These are phyloP conservation scores for Russula virescens DNA, from an alignment of 768 basidiomycete genomes.

Conservation along the genomic window DNA sequence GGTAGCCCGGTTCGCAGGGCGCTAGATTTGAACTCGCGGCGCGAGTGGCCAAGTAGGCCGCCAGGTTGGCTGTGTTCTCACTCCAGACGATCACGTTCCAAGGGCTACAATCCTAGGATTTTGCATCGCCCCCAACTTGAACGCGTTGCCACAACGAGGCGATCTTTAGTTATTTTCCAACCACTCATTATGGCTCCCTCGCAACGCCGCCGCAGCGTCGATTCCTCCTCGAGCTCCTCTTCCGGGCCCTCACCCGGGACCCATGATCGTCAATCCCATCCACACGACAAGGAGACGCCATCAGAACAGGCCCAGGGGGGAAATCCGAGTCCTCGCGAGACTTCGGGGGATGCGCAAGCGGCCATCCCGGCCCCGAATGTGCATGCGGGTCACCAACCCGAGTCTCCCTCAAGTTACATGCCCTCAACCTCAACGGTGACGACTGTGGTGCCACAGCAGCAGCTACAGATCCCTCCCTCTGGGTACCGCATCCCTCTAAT, in stretches of 20 bases:
- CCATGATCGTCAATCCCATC: not conserved
- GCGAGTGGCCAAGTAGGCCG: not conserved
- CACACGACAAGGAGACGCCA: not conserved
- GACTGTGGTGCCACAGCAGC: not conserved
- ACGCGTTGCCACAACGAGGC: slow-evolving; percentile 16
- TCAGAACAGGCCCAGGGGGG: not conserved
- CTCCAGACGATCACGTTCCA: not conserved
- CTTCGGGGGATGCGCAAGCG: not conserved
- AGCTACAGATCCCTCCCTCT: slow-evolving; percentile 44
- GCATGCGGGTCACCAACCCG: not conserved
- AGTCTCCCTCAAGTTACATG: slow-evolving; percentile 18
- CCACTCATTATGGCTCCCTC: slow-evolving; percentile 8
- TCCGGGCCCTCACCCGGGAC: not conserved
- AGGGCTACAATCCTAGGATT: slow-evolving; percentile 17
- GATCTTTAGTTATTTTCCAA: not conserved
- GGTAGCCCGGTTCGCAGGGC: not conserved
- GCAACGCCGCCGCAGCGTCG: slow-evolving; percentile 20
- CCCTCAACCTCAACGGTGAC: slow-evolving; percentile 1
- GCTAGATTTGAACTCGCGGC: not conserved
- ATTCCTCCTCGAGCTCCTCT: slow-evolving; percentile 20
- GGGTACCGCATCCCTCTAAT: slow-evolving; percentile 60
- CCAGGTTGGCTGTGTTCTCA: too few species aligned
- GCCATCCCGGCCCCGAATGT: not conserved
- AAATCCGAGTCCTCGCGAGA: too few species aligned
- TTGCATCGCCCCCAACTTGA: not conserved